phyloP scores from a whole-genome alignment of 345 rosid genomes.

The Eucalyptus fibrosa region DNA sequence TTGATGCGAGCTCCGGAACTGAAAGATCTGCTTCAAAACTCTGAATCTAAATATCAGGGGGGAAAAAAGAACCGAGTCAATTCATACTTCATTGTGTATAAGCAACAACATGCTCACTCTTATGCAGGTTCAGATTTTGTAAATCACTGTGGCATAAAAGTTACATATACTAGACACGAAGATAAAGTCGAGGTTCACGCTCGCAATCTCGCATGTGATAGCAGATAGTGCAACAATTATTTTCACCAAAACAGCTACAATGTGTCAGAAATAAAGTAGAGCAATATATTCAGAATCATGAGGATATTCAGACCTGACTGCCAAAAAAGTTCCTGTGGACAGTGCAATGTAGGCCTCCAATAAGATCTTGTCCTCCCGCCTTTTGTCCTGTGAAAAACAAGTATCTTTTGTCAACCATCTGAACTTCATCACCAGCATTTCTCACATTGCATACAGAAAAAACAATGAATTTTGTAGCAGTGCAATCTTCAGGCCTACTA shows the following conservation, averaged over 20 bases:
- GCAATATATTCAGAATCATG: background rate
- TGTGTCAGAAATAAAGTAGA: background rate
- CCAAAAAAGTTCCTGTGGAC: constrained; percentile 89
- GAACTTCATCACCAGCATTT: background rate
- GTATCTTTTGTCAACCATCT: background rate
- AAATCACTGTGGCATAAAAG: background rate
- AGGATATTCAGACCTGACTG: constrained; percentile 52
- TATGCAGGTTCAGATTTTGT: background rate
- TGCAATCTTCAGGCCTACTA: background rate
- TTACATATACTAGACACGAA: background rate
- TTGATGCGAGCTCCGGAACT: constrained; percentile 58
- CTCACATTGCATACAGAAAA: background rate
- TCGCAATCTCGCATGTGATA: background rate
- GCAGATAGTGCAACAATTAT: background rate
- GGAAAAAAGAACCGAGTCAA: background rate
- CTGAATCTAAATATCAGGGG: constrained; percentile 43
- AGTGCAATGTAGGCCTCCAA: constrained; percentile 88
- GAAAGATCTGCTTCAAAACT: constrained; percentile 87
- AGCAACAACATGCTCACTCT: background rate
- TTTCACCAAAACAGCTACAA: background rate
- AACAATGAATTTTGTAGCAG: background rate
- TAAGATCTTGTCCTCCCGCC: constrained; percentile 77
- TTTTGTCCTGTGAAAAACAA: constrained; percentile 68
- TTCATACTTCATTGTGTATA: background rate
- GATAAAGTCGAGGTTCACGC: background rate